Evolutionary conservation across 2,329 filamentous ascomycete genomes (phyloP).

Genomic region (Beauveria asiatica): DNA sequence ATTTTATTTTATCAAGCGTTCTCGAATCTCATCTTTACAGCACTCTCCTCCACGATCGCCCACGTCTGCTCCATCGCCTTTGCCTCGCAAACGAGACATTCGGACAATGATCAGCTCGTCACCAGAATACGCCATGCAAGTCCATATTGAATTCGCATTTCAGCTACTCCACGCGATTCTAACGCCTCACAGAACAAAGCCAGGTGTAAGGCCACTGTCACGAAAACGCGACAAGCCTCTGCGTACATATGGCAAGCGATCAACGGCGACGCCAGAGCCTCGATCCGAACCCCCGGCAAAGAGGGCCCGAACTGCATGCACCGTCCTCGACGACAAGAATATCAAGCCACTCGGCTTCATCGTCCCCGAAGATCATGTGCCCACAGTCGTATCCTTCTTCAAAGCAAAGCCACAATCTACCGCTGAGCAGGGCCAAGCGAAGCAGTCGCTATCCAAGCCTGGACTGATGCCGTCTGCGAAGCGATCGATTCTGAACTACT

Average conservation of each 20-base stretch:
- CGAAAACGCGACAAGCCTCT: constrained; percentile 26
- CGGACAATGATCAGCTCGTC: constrained; percentile 18
- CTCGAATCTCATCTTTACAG: neutral
- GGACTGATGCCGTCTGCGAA: constrained; percentile 14
- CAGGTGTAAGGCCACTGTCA: constrained; percentile 16
- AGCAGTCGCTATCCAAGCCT: neutral
- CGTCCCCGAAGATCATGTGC: neutral
- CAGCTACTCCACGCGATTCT: neutral
- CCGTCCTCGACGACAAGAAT: neutral
- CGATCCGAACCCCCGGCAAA: constrained; percentile 23
- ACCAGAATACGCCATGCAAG: constrained; percentile 24
- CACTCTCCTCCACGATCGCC: neutral
- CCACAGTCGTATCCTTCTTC: neutral
- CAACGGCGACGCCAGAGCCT: constrained; percentile 17
- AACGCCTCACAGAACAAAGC: constrained; percentile 23
- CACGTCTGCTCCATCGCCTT: neutral
- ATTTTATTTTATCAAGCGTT: neutral
- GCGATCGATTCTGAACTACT: constrained; percentile 33
- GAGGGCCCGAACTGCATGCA: constrained; percentile 7
- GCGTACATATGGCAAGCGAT: constrained; percentile 33
- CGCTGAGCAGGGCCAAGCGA: neutral
- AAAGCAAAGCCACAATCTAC: neutral
- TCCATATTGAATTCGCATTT: neutral
- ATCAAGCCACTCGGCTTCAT: constrained; percentile 1
- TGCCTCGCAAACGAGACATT: neutral